phyloP scores from a whole-genome alignment of 1,284 basidiomycete species.

The Naganishia cerealis region DNA sequence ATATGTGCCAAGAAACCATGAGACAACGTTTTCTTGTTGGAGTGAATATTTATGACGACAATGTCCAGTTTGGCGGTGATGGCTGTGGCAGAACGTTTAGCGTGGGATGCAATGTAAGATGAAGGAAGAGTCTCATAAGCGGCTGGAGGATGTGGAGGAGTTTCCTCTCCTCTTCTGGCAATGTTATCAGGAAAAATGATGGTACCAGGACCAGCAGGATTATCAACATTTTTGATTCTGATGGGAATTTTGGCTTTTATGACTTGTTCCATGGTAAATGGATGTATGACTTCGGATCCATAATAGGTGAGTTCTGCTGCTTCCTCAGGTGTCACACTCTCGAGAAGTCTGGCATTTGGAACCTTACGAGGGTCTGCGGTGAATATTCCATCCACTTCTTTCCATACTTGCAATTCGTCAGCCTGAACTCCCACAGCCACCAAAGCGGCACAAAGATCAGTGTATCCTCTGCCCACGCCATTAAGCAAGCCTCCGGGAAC shows the following conservation, averaged over 20 bases:
- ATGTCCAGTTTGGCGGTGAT: constrained; percentile 98
- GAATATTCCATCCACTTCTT: constrained; percentile 98
- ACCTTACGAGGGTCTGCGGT: constrained; percentile 98
- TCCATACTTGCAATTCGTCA: constrained; percentile 96
- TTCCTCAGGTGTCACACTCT: constrained; percentile 93
- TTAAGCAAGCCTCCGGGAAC: constrained; percentile 89
- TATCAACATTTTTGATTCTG: constrained; percentile 97
- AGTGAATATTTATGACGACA: constrained; percentile 89
- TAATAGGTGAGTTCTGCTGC: constrained; percentile 98
- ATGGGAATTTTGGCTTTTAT: constrained; percentile 91
- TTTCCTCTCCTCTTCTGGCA: constrained; percentile 52
- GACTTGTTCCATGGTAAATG: constrained; percentile 99
- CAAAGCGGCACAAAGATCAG: constrained; percentile 88
- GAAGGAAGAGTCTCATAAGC: no score
- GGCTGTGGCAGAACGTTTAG: constrained; percentile 74
- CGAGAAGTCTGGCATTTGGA: constrained; percentile 83
- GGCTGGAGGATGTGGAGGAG: constrained; percentile 39
- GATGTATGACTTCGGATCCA: constrained; percentile 96
- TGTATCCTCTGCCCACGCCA: constrained; percentile 95
- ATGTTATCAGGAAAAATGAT: constrained; percentile 78
- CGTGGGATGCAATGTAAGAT: no score
- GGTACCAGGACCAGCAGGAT: constrained; percentile 82
- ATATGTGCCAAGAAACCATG: constrained; percentile 96
- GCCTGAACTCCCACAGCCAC: constrained; percentile 85
- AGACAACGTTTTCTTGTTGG: constrained; percentile 92